Conservation (phyloP, 2,329 filamentous ascomycete genomes). For the Fusarium pseudonygamai region DNA sequence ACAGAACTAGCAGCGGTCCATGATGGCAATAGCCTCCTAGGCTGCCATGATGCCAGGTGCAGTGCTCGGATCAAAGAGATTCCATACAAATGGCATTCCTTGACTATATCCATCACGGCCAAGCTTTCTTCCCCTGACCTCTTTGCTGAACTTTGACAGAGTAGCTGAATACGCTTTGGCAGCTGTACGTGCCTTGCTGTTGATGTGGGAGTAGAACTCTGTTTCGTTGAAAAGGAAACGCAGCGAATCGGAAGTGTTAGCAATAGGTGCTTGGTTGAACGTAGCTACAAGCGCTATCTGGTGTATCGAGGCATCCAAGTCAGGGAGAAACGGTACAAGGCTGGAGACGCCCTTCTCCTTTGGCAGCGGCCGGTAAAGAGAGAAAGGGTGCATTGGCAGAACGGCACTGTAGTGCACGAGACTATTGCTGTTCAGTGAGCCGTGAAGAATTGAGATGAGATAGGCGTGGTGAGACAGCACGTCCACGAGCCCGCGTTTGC, state of each 20-base stretch:
- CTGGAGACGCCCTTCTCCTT: background rate
- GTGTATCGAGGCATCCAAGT: background rate
- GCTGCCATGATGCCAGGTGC: background rate
- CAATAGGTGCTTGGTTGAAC: background rate
- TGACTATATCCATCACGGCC: background rate
- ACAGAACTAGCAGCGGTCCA: too few relatives aligned
- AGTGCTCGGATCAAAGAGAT: background rate
- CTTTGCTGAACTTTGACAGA: fast-evolving
- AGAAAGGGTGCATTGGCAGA: background rate
- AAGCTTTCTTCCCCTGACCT: fast-evolving
- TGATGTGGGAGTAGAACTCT: background rate
- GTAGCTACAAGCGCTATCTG: background rate
- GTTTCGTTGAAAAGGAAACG: background rate
- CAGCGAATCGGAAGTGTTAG: background rate
- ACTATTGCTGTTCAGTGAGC: background rate
- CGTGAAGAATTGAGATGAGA: background rate
- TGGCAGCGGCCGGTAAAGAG: background rate
- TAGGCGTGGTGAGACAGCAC: background rate
- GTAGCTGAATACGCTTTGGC: background rate
- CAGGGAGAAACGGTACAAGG: background rate
- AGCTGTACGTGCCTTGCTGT: fast-evolving
- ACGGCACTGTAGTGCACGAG: background rate
- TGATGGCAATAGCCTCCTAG: too few relatives aligned
- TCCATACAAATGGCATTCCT: background rate
- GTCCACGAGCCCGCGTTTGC: background rate